A percentile compares a stretch with the other conserved stretches of the same genome.
Evolutionary conservation across 768 basidiomycete species (phyloP).

Genomic region (Collybiopsis luxurians): DNA sequence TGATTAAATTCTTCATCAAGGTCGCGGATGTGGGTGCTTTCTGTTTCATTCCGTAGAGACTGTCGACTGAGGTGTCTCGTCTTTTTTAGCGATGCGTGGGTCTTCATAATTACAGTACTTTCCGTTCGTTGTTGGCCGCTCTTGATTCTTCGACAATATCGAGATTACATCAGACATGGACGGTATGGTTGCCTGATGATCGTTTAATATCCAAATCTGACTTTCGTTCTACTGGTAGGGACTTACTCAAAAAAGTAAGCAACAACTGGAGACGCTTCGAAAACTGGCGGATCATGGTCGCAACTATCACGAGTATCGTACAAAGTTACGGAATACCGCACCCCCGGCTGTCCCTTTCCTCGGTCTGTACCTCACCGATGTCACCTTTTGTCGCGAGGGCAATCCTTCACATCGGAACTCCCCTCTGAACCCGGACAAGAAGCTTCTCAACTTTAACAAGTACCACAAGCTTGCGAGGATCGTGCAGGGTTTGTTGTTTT

Average conservation of each 20-base stretch:
- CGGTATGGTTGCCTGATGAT: too few relatives aligned
- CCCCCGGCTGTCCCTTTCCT: slow-evolving; percentile 96
- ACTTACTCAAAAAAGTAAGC: slow-evolving; percentile 80
- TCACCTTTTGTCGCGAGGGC: slow-evolving; percentile 95
- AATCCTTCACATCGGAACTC: slow-evolving; percentile 85
- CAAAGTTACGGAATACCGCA: slow-evolving; percentile 79
- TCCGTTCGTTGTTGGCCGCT: slow-evolving; percentile 90
- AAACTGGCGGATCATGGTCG: slow-evolving; percentile 88
- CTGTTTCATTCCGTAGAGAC: not conserved
- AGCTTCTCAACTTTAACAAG: slow-evolving; percentile 94
- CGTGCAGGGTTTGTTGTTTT: slow-evolving; percentile 56
- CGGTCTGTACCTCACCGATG: slow-evolving; percentile 85
- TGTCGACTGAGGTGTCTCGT: slow-evolving; percentile 7
- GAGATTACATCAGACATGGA: slow-evolving; percentile 91
- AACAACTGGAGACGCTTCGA: slow-evolving; percentile 75
- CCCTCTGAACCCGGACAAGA: slow-evolving; percentile 69
- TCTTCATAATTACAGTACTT: slow-evolving; percentile 88
- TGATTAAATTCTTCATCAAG: slow-evolving; percentile 94
- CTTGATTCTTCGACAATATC: slow-evolving; percentile 95
- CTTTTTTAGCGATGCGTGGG: slow-evolving; percentile 70
- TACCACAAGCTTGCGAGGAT: slow-evolving; percentile 89
- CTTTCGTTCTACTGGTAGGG: too few relatives aligned
- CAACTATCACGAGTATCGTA: slow-evolving; percentile 90
- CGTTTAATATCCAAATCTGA: too few relatives aligned
- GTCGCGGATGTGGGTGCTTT: slow-evolving; percentile 72